Base-by-base conservation (phyloP, 1,284 basidiomycete genomes). In the Anthracocystis walkeri region DNA sequence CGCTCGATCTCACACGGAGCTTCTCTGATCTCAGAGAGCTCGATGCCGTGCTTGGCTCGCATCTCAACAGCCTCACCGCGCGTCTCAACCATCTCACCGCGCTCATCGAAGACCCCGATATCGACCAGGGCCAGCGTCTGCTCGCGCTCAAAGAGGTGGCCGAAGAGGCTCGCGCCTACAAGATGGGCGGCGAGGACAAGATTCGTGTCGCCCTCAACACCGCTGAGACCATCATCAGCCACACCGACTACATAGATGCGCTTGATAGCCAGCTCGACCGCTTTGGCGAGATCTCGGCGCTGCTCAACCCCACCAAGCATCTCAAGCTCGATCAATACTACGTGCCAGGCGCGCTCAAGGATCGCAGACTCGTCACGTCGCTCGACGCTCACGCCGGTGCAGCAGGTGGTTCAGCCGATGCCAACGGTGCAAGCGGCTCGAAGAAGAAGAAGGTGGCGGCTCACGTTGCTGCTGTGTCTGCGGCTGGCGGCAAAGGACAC, bases 131-230 rank as follows among this genome's bases (percentile, higher is more conserved):
- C 66, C 90, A 94, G 78, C 90, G 95, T 42, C 90, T 98, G 57
- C 90, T 91, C 87, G 90, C 95, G 31, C 90, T 99, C 68, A 90
- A 91, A 67, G 93, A 97, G 85, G 94, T 97, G 80, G 94, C 95
- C 11, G 95, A 97, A 70, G 95, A 97, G 86, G 94, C 95, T 0
- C 88, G 90, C 44, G 90, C 92, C 52, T 93, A 97, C 87, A 95
- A 95, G 86, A 90, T 95, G 65, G 97, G 97, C 42, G 94, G 93
- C 48, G 97, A 99, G 86, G 96, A 99, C 90, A 99, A 99, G 89
- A 98, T 99, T 85, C 90, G 95, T 81, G 95, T 98, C 65, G 95
- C 95, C 11, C 94, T 92, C 77, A 92, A 92, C 78, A 95, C 95
- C 11, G 94, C 94, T 58, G 96, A 99, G 87, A 93, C 88, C 72